These are phyloP conservation scores for Epichloe gansuensis DNA, from an alignment of 2,329 filamentous ascomycete genomes.

Conservation along the genomic window DNA sequence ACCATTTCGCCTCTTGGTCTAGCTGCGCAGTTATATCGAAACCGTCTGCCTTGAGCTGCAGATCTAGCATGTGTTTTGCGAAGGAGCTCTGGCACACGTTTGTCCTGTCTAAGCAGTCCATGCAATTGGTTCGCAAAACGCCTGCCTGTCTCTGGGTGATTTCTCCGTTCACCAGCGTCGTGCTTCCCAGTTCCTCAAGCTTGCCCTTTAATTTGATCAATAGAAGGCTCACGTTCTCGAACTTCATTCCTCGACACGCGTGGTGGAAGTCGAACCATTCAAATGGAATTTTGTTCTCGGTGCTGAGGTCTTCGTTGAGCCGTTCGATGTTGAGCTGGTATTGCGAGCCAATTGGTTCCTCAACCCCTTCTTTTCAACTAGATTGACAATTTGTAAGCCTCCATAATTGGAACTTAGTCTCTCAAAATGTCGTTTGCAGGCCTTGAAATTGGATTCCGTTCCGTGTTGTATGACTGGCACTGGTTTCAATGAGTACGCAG, in stretches of 20 bases:
- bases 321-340: conserved; percentile 58
- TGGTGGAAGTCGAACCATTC: conserved; percentile 98
- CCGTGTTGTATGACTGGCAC: conserved; percentile 74
- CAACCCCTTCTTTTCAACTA: conserved; percentile 85
- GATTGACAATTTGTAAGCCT: conserved; percentile 61
- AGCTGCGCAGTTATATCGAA: conserved; percentile 62
- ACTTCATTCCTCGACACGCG: conserved; percentile 91
- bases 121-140: conserved; percentile 88
- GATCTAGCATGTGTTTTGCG: conserved; percentile 68
- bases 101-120: conserved; percentile 94
- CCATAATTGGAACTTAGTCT: conserved; percentile 60
- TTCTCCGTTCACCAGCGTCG: conserved; percentile 38
- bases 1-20: conserved; percentile 79
- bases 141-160: conserved; percentile 49
- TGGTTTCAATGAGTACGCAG: conserved; percentile 86
- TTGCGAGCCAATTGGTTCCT: conserved; percentile 64
- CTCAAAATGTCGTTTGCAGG: conserved; percentile 70
- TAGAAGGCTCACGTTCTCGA: conserved; percentile 81
- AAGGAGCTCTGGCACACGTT: conserved; percentile 94
- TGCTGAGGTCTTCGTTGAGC: conserved; percentile 51
- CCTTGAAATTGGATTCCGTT: conserved; percentile 61
- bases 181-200: conserved; percentile 63
- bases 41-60: conserved; percentile 64
- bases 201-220: conserved; percentile 56
- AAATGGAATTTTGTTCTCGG: conserved; percentile 38